Evolutionary conservation across 2,329 filamentous ascomycete species (phyloP), one percentile per base, ranked within the genome.

Genomic region (Fusarium caatingaense): DNA sequence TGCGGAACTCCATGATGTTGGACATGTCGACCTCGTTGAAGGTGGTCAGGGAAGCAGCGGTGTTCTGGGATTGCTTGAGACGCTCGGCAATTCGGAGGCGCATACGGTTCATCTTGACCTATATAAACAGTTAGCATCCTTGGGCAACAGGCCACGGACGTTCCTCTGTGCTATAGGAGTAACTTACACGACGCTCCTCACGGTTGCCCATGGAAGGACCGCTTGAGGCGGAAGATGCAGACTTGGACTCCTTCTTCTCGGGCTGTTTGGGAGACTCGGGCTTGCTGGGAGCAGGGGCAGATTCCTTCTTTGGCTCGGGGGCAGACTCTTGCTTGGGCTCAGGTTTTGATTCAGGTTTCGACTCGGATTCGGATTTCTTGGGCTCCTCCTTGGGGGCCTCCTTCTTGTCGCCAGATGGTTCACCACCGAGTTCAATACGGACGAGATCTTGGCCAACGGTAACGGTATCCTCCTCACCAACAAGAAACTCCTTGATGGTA

Each of bases 61-160:
- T 98, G 84, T 99, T 99, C 80, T 99, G 96, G 21, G 96, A 98
- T 81, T 99, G 96, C 89, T 99, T 99, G 72, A 99, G 88, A 74
- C 96, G 94, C 85, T 99, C 96, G 53, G 96, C 93, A 74, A 98
- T 99, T 68, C 96, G 91, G 66, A 98, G 89, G 72, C 96, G 94
- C 96, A 99, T 99, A 72, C 96, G 93, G 86, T 98, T 98, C 96
- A 99, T 99, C 88, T 99, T 99, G 77, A 98, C 93, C 93, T 96
- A 75, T 59, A 69, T 23, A 55, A 11, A 51, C 28, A 16, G 11
- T 69, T 51, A 69, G 57, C 18, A 60, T 41, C 13, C 8, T 32
- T 63, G 8, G 60, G 49, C 6, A 16, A 23, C 9, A 25, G 9
- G 9, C 28, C 13, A 20, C 7, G n/a, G 10, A 28, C 6, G 10